phyloP scores from a whole-genome alignment of 139 green algal species.

The Tetraselmis chui region DNA sequence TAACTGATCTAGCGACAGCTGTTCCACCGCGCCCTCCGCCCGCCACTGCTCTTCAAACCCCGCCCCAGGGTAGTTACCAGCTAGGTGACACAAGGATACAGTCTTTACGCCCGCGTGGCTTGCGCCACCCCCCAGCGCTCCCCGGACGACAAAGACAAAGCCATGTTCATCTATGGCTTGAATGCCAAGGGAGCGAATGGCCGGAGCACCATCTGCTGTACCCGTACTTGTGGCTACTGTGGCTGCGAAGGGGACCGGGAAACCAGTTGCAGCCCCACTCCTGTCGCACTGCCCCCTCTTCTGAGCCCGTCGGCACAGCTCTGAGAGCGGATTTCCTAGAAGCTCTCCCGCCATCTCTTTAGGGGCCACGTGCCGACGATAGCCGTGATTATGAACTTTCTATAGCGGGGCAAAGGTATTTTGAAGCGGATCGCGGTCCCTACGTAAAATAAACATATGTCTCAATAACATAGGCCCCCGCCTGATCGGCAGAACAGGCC shows the following conservation, averaged over 20 bases:
- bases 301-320: background rate
- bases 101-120: background rate
- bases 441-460: too few species aligned
- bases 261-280: background rate
- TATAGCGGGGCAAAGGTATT: too few species aligned
- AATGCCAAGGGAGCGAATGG: background rate
- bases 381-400: too few species aligned
- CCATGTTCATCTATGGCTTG: background rate
- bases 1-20: background rate
- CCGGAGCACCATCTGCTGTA: background rate
- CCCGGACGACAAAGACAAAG: background rate
- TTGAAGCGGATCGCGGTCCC: too few species aligned
- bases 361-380: too few species aligned
- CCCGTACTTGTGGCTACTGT: background rate
- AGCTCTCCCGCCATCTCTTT: background rate
- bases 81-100: background rate
- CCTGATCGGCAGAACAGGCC: too few species aligned
- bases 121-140: background rate
- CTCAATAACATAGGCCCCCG: too few species aligned
- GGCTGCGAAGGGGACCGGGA: background rate
- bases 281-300: background rate
- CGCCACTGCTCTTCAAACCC: slow-evolving; percentile 2
- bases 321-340: background rate
- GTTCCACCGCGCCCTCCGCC: background rate
- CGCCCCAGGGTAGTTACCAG: background rate